A percentile compares a stretch with the other conserved stretches of the same genome.
These are phyloP conservation scores for Umbelopsis sp. DNA, from an alignment of 192 early-diverging fungal species.

Conservation along the genomic window DNA sequence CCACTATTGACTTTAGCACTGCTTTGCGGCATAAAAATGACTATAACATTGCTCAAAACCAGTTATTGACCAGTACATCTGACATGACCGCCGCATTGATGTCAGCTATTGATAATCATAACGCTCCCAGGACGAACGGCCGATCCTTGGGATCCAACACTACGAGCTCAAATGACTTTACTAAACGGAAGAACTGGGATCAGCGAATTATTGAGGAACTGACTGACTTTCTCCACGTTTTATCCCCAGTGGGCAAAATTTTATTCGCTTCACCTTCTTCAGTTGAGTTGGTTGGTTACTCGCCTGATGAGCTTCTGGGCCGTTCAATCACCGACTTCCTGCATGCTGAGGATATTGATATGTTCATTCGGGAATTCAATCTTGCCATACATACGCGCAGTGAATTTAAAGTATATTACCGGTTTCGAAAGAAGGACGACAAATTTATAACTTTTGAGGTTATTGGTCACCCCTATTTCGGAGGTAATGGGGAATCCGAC, in stretches of 20 bases:
- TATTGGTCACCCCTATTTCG: constrained; percentile 42
- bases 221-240: constrained; percentile 49
- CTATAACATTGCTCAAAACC: background rate
- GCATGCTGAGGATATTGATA: constrained; percentile 51
- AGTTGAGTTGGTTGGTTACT: constrained; percentile 43
- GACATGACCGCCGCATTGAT: constrained; percentile 11
- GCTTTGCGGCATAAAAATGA: background rate
- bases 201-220: constrained; percentile 49
- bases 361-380: constrained; percentile 48
- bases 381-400: constrained; percentile 37
- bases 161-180: constrained; percentile 42
- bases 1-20: background rate
- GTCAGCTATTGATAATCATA: background rate
- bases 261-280: constrained; percentile 52
- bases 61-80: background rate
- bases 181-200: constrained; percentile 51
- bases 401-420: constrained; percentile 44
- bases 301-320: constrained; percentile 49
- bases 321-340: constrained; percentile 49
- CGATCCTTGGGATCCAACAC: background rate
- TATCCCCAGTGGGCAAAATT: constrained; percentile 48
- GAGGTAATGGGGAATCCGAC: constrained; percentile 18
- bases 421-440: constrained; percentile 49
- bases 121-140: background rate
- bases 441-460: constrained; percentile 45